Conservation (phyloP, 805 yeast species). For the Kregervanrija delftensis region DNA sequence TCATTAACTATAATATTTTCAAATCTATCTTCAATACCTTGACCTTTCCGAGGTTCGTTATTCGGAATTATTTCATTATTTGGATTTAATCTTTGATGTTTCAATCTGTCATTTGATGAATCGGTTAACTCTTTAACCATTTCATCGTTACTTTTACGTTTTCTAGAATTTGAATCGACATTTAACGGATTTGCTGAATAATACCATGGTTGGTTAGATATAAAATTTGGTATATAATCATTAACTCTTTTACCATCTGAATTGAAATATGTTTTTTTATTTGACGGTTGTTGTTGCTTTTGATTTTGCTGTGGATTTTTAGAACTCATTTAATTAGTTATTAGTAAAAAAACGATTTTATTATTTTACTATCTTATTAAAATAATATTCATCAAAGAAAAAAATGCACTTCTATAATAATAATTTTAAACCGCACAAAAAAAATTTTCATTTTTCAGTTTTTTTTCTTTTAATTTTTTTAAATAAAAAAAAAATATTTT, state of each 20-base stretch:
- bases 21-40: constrained; percentile 47
- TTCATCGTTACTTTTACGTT: constrained; percentile 22
- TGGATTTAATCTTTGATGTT: constrained; percentile 50
- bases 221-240: constrained; percentile 34
- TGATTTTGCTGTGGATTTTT: not conserved
- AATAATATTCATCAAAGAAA: no score
- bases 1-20: constrained; percentile 13
- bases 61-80: constrained; percentile 32
- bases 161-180: constrained; percentile 23
- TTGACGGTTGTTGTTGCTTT: constrained; percentile 2
- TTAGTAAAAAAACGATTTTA: not conserved
- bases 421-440: no score
- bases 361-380: no score
- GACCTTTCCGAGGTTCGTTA: constrained; percentile 47
- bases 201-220: constrained; percentile 36
- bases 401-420: no score
- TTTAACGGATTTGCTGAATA: constrained; percentile 20
- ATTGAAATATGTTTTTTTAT: constrained; percentile 10
- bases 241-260: constrained; percentile 23
- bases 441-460: no score
- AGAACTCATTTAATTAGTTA: no score
- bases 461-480: no score
- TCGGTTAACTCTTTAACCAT: constrained; percentile 12
- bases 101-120: constrained; percentile 36
- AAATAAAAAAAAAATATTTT: no score